These are phyloP conservation scores for Phycomyces blakesleeanus DNA, from an alignment of 192 early-diverging fungal genomes.

Conservation along the genomic window DNA sequence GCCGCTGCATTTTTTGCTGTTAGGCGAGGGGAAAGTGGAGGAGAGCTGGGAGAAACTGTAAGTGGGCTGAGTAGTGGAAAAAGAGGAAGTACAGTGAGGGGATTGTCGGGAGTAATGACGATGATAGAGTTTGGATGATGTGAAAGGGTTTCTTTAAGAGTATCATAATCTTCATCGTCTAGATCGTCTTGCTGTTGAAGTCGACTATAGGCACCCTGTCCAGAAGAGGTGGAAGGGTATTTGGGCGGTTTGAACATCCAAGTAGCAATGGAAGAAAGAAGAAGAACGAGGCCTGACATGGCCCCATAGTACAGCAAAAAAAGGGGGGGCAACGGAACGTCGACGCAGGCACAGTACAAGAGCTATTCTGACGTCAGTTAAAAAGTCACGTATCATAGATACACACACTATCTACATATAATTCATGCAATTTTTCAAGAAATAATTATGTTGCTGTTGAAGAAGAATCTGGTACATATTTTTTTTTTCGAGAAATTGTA, in stretches of 20 bases:
- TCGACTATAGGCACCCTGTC: slow-evolving; percentile 12
- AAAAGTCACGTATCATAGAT: too few relatives aligned
- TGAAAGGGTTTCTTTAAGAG: slow-evolving; percentile 1
- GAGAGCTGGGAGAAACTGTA: background rate
- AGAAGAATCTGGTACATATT: too few relatives aligned
- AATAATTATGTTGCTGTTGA: too few relatives aligned
- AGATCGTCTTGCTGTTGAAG: slow-evolving; percentile 18
- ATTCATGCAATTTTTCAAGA: too few relatives aligned
- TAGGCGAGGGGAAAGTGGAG: background rate
- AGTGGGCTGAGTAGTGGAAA: slow-evolving; percentile 8
- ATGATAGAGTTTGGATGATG: slow-evolving; percentile 17
- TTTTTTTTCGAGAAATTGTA: too few relatives aligned
- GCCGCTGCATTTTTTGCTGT: background rate
- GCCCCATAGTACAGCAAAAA: too few relatives aligned
- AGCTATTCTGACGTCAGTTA: too few relatives aligned
- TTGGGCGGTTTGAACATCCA: background rate
- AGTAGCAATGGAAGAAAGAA: background rate
- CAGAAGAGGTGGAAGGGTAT: background rate
- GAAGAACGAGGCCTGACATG: background rate
- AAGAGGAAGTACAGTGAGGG: slow-evolving; percentile 1
- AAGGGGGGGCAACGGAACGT: too few relatives aligned
- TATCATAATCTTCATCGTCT: slow-evolving; percentile 14
- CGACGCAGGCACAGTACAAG: too few relatives aligned
- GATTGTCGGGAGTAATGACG: background rate
- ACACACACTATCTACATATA: too few relatives aligned